phyloP scores from a whole-genome alignment of 176 grass and related monocot species.

The Puccinellia tenuiflora region DNA sequence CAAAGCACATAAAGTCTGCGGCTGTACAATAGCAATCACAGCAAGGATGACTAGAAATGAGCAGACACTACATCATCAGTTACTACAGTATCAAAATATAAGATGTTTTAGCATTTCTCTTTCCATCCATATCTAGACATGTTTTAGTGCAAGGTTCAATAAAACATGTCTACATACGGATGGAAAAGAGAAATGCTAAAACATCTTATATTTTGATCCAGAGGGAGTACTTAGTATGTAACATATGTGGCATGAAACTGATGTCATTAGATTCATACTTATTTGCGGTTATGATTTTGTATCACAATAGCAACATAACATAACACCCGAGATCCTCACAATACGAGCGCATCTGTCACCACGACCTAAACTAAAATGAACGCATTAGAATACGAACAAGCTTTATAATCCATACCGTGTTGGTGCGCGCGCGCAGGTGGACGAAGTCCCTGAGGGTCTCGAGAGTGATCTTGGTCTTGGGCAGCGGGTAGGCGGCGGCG shows the following conservation, averaged over 20 bases:
- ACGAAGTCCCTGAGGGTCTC: constrained; percentile 77
- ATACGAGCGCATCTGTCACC: too few species aligned
- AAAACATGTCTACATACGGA: too few species aligned
- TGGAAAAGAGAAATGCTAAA: too few species aligned
- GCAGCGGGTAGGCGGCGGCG: constrained; percentile 66
- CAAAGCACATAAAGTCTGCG: neutral
- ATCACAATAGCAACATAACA: neutral
- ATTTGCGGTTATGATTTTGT: neutral
- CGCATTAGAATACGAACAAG: neutral
- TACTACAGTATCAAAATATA: neutral
- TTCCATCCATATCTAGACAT: too few species aligned
- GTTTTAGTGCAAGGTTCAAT: too few species aligned
- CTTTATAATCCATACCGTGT: constrained; percentile 47
- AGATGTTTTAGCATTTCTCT: too few species aligned
- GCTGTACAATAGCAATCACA: neutral
- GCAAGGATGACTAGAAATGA: neutral
- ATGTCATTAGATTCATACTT: neutral
- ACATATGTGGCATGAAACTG: neutral
- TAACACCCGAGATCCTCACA: neutral
- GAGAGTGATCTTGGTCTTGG: constrained; percentile 71
- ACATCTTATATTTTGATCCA: too few species aligned
- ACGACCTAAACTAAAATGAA: neutral
- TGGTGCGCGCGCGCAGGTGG: constrained; percentile 81
- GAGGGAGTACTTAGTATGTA: too few species aligned
- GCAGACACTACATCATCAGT: neutral